Evolutionary conservation across 2,329 filamentous ascomycete species (phyloP), one percentile per base, ranked within the genome.

Genomic region (Fusarium temperatum): DNA sequence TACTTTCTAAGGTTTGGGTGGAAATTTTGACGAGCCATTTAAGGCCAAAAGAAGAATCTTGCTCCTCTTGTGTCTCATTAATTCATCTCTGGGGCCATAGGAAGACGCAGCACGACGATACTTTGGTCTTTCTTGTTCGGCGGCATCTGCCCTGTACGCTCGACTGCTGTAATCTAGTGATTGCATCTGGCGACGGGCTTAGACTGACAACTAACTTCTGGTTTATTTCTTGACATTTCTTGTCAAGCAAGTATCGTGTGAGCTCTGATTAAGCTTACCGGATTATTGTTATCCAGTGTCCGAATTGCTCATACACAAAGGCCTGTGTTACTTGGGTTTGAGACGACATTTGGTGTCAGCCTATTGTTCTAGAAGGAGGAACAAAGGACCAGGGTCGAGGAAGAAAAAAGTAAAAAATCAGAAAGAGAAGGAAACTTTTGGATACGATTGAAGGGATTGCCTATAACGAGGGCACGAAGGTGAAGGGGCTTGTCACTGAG

Each of bases 261-360:
- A 22, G 35, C 20, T 32, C 26, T 62, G 48, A 38, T 36, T 45
- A 18, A 9, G 30, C 26, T 57, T 32, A 18, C 15, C 50, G 39
- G 59, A 55, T 48, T 41, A 42, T 39, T 26, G 15, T 45, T 58
- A 17, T 38, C 18, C 32, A 47, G 39, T 53, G 47, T 30, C 36
- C 42, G 53, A 28, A 32, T 45, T 51, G 15, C 22, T 26, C 50
- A 57, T 38, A 70, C 54, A 66, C 48, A 67, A 56, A 63, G 47
- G 44, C 47, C 20, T 48, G 54, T 60, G 44, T 36, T 38, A 42
- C 42, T 39, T 36, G 17, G 30, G 32, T 36, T 48, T 42, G 48
- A 51, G 56, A 66, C 45, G 47, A 41, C 20, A 48, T 24, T 17
- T 35, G 32, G 47, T 55, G 36, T 41, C 51, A n/a, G 38, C n/a